Conservation (phyloP, 257 asterid species). For the Solanum habrochaites region DNA sequence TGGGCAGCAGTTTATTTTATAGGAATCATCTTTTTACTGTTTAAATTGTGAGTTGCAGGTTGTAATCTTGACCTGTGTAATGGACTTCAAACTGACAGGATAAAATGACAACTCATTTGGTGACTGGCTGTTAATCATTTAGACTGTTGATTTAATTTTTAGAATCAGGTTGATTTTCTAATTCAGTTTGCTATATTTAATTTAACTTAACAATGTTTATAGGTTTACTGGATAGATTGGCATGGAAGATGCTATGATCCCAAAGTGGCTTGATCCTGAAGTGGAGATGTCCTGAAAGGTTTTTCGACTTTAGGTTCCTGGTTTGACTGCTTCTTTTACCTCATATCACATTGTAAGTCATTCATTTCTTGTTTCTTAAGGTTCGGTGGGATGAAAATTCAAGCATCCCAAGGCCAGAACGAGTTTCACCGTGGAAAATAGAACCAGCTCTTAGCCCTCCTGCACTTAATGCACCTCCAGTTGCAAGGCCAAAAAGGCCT, state of each 20-base stretch:
- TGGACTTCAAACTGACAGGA: neutral
- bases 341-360: neutral
- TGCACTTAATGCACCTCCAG: slow-evolving; percentile 71
- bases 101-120: neutral
- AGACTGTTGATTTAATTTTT: neutral
- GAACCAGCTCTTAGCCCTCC: slow-evolving; percentile 90
- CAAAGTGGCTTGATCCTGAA: slow-evolving; percentile 74
- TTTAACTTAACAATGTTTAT: neutral
- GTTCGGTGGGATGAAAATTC: slow-evolving; percentile 97
- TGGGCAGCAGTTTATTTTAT: slow-evolving; percentile 8
- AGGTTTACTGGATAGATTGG: slow-evolving; percentile 97
- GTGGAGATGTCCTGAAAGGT: slow-evolving; percentile 98
- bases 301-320: neutral
- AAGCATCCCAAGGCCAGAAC: slow-evolving; percentile 75
- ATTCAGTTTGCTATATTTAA: neutral
- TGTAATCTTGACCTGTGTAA: neutral
- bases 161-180: neutral
- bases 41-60: neutral
- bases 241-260: slow-evolving; percentile 67
- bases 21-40: neutral
- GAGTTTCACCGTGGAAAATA: slow-evolving; percentile 94
- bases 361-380: slow-evolving; percentile 18
- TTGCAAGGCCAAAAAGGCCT: slow-evolving; percentile 68
- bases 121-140: neutral
- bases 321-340: neutral